Evolutionary conservation across 2,329 filamentous ascomycete species (phyloP).

Genomic region (Sporothrix phasma): DNA sequence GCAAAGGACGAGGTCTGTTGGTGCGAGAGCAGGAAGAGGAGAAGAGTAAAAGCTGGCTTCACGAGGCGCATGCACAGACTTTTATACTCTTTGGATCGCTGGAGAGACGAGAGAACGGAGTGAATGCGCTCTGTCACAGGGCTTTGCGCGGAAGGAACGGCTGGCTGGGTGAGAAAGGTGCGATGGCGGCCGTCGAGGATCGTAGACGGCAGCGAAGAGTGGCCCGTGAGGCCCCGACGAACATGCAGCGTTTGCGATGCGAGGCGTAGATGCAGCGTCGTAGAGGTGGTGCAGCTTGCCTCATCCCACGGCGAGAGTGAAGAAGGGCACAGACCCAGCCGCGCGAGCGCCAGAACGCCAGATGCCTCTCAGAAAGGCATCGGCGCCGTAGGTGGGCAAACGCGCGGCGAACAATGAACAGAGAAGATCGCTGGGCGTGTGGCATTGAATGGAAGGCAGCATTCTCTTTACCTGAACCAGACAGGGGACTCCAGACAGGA

Average conservation of each 20-base stretch:
- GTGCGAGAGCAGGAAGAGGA: background rate
- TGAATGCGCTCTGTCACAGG: background rate
- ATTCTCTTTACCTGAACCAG: background rate
- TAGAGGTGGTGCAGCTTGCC: too few species aligned
- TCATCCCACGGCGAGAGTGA: background rate
- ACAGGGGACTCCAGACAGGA: background rate
- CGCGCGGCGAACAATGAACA: background rate
- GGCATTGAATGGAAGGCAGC: background rate
- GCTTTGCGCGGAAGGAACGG: background rate
- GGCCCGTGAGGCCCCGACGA: background rate
- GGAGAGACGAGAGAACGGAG: background rate
- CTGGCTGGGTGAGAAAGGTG: background rate
- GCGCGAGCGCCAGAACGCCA: background rate
- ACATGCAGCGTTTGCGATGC: background rate
- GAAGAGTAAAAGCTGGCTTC: background rate
- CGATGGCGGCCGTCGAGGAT: background rate
- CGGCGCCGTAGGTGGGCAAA: background rate
- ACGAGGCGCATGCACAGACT: background rate
- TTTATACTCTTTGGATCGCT: background rate
- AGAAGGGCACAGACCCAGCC: too few species aligned
- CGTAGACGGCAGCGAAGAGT: background rate
- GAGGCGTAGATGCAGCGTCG: background rate
- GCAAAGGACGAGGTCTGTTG: background rate
- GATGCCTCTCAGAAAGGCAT: background rate
- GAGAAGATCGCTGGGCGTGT: too few species aligned